Evolutionary conservation across 108 stramenopile species (phyloP), one percentile per base, ranked within the genome.

Genomic region (Stephanodiscus triporus): DNA sequence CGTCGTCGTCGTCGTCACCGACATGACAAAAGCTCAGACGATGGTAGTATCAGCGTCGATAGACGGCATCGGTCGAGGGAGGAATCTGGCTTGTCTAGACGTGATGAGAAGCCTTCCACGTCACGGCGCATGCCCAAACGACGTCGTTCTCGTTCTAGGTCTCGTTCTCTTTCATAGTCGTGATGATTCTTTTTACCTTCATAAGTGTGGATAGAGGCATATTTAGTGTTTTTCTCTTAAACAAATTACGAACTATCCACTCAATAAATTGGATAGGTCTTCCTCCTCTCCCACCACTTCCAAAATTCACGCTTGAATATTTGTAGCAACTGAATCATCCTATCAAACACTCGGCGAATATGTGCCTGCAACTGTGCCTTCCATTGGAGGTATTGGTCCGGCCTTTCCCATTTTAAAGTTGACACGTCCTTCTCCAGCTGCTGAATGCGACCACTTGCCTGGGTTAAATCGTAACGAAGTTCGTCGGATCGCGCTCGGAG

Each of bases 311-410:
- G 38, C 40, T 54, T 72, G 9, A 53, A 27, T 19, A 20, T 36
- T 16, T 40, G 22, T 71, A 70, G 66, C 19, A 66, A 54, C 6
- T 66, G 19, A 3, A 55, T 17, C 20, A 72, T 47, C 57, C 67
- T 79, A 11, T 72, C 26, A 10, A 66, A 54, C 14, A 66, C 49
- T 48, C 9, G 38, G n/a, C 17, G 9, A 27, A 68, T 30, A 38
- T 66, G 23, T 13, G 37, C 47, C 30, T 60, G 37, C 37, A 79
- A n/a, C 16, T 50, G 64, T n/a, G 58, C 49, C 47, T 72, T 79
- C 71, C 48, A 66, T 62, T 66, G 65, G 11, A 78, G 59, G 57
- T 78, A 78, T 11, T 60, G 51, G 50, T 78, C 70, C 7, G 77
- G 77, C 42, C 77, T 65, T 40, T 78, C 77, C 57, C 32, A 53